Evolutionary conservation across 805 yeast species (phyloP), one percentile per base, ranked within the genome.

Genomic region (Torulaspora gathmanii): DNA sequence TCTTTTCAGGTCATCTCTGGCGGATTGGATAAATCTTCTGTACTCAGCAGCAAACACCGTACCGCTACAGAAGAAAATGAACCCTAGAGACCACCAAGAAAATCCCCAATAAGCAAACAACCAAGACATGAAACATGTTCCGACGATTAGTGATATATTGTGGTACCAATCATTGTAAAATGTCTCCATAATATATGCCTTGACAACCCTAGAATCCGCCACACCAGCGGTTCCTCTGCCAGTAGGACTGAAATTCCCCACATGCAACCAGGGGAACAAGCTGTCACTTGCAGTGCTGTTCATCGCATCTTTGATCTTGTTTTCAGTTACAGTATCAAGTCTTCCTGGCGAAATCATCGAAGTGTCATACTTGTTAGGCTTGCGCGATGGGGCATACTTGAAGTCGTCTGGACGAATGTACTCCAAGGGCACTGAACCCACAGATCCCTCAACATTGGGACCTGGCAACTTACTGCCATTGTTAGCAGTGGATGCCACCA

Each of bases 101-200:
- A 79, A 78, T 1, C 88, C 82, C 26, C 71, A 49, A 54, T 78
- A 72, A 2, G 89, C 88, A 38, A 80, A 64, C 3, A 73, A 50
- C 87, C 90, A 86, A 1, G 88, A 71, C 58, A 80, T 80, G 62
- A 83, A 73, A 63, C 89, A 84, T 9, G 86, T 80, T 8, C 89
- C 88, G 22, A 83, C 58, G 49, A 82, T 71, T 23, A 82, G 55
- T 0, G 80, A 74, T 23, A 81, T 72, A 68, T 85, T 85, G 76
- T 80, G 79, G 64, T 81, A 84, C 71, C 82, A 74, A 63, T 86
- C 95, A 11, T 82, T 78, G 53, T 74, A 80, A 56, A 82, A 82
- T 44, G 76, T 82, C 63, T 86, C 93, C 40, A 73, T 59, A 31
- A 86, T 78, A 52, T 82, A 86, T 13, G 75, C 70, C 57, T 79